Conservation (phyloP, 2,329 filamentous ascomycete genomes). For the Microcera coccophila region DNA sequence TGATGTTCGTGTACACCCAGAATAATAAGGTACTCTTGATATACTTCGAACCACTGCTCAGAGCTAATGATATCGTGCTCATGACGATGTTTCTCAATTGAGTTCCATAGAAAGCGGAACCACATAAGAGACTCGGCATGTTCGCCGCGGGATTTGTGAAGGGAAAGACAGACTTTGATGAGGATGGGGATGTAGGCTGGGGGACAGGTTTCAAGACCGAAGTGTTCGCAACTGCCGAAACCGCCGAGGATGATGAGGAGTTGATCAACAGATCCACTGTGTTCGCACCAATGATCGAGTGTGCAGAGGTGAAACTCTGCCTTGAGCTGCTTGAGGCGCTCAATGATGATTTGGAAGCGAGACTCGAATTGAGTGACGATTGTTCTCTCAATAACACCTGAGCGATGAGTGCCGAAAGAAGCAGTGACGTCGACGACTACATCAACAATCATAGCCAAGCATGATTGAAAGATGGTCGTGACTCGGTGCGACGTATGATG, state of each 20-base stretch:
- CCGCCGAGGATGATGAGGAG: conserved; percentile 6
- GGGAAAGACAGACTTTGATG: conserved; percentile 9
- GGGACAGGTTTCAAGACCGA: conserved; percentile 7
- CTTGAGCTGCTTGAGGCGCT: conserved; percentile 3
- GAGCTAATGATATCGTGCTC: conserved; percentile 4
- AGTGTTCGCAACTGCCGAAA: conserved; percentile 6
- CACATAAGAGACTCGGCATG: conserved; percentile 4
- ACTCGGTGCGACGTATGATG: conserved; percentile 1
- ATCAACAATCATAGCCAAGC: conserved; percentile 10
- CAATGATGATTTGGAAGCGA: conserved; percentile 5
- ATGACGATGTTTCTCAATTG: conserved; percentile 10
- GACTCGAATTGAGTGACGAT: conserved; percentile 9
- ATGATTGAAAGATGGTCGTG: conserved; percentile 5
- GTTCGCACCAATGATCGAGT: conserved; percentile 1
- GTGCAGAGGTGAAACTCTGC: conserved; percentile 8
- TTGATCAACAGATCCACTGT: conserved; percentile 1
- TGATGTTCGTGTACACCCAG: conserved; percentile 6
- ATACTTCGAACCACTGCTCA: conserved; percentile 10
- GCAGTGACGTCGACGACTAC: conserved; percentile 10
- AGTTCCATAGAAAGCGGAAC: conserved; percentile 8
- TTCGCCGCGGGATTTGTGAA: conserved; percentile 3
- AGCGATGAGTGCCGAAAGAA: conserved; percentile 1
- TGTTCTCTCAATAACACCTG: conserved; percentile 4
- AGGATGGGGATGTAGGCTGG: conserved; percentile 5
- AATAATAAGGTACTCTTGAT: conserved; percentile 8